A percentile compares a stretch with the other conserved stretches of the same genome.
phyloP scores from a whole-genome alignment of 108 stramenopile species.

The Licmophora abbreviata region DNA sequence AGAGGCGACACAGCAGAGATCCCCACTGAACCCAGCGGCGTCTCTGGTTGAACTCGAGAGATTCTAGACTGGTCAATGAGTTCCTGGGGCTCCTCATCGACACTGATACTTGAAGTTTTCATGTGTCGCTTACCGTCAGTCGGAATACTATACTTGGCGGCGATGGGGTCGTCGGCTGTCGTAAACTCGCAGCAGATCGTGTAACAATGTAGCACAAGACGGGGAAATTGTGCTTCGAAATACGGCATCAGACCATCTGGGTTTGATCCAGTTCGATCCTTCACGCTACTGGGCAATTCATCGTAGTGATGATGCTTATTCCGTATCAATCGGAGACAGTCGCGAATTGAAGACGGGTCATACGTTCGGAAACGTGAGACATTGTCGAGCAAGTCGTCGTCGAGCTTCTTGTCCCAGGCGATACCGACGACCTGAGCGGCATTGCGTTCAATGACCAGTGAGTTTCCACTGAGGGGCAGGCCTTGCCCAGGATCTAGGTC shows the following conservation, averaged over 20 bases:
- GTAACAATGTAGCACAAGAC: conserved; percentile 88
- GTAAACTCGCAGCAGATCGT: conserved; percentile 41
- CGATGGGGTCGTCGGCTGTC: conserved; percentile 40
- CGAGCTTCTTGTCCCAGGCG: conserved; percentile 80
- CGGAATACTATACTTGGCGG: conserved; percentile 42
- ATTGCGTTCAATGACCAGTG: conserved; percentile 67
- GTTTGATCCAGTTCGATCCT: conserved; percentile 29
- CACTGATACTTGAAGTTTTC: neutral
- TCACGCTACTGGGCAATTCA: conserved; percentile 69
- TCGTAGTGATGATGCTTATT: conserved; percentile 95
- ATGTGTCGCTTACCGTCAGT: conserved; percentile 1
- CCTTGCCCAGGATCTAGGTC: conserved; percentile 6
- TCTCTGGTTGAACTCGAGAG: neutral
- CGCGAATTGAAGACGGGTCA: conserved; percentile 83
- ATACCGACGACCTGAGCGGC: conserved; percentile 78
- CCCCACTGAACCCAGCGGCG: neutral
- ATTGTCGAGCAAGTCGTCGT: conserved; percentile 68
- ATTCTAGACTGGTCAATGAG: neutral
- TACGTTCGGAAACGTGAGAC: conserved; percentile 83
- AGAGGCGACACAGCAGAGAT: too few species aligned
- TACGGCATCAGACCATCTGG: conserved; percentile 67
- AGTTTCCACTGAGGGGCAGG: conserved; percentile 9
- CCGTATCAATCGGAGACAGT: conserved; percentile 84
- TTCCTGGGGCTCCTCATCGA: neutral
- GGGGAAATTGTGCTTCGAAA: conserved; percentile 73